Evolutionary conservation across 495 filamentous ascomycete genomes (phyloP).

Genomic region (Aspergillus affinis): DNA sequence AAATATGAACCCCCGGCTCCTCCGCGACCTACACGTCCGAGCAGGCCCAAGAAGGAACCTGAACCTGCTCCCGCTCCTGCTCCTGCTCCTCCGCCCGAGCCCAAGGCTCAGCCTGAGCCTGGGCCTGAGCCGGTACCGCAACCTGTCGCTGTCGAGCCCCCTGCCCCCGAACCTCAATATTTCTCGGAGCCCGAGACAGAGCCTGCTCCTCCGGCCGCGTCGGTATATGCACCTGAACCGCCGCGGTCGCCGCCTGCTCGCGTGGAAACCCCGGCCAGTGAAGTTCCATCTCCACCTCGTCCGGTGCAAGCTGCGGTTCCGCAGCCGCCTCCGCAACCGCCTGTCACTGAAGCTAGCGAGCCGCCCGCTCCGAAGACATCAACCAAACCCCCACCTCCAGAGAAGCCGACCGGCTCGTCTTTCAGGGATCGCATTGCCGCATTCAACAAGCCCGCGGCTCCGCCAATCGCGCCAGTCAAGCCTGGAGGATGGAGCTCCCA

Average conservation of each 20-base stretch:
- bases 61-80: constrained; percentile 39
- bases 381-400: constrained; percentile 54
- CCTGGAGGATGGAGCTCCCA: constrained; percentile 60
- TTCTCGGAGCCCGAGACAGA: constrained; percentile 24
- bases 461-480: constrained; percentile 86
- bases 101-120: constrained; percentile 31
- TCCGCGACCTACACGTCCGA: constrained; percentile 72
- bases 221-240: constrained; percentile 40
- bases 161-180: constrained; percentile 11
- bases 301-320: constrained; percentile 20
- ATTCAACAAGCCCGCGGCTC: constrained; percentile 86
- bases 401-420: constrained; percentile 73
- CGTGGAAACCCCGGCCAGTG: constrained; percentile 22
- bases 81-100: constrained; percentile 37
- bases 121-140: constrained; percentile 9
- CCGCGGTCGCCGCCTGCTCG: constrained; percentile 32
- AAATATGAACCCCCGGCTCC: constrained; percentile 88
- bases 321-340: constrained; percentile 21
- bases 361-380: constrained; percentile 39
- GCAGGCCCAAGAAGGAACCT: constrained; percentile 71
- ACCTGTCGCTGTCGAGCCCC: background rate
- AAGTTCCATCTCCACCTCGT: constrained; percentile 27
- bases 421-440: constrained; percentile 95
- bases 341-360: constrained; percentile 33
- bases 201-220: constrained; percentile 24